These are phyloP conservation scores for Aspergillus luchuensis DNA, from an alignment of 2,329 filamentous ascomycete genomes.

Conservation along the genomic window DNA sequence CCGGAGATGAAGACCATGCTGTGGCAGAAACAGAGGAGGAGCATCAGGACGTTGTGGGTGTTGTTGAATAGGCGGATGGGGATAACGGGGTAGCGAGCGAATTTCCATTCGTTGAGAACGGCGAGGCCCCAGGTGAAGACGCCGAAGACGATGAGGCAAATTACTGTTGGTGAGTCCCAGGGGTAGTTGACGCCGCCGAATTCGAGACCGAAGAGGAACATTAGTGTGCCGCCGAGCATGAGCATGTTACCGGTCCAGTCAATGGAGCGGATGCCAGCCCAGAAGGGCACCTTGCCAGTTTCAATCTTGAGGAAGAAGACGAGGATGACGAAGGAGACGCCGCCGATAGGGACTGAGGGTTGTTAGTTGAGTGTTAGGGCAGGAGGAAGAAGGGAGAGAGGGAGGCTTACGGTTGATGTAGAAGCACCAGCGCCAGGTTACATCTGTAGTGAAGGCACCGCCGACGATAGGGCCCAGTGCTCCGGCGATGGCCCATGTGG, in stretches of 20 bases:
- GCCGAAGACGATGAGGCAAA: conserved; percentile 78
- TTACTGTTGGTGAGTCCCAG: conserved; percentile 73
- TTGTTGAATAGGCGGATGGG: conserved; percentile 70
- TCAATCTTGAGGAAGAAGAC: conserved; percentile 63
- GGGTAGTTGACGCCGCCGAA: conserved; percentile 76
- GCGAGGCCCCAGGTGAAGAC: conserved; percentile 65
- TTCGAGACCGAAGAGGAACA: conserved; percentile 83
- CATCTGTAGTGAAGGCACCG: conserved; percentile 61
- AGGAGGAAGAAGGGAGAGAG: too few relatives aligned
- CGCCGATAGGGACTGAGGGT: conserved; percentile 58
- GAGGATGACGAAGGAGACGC: conserved; percentile 59
- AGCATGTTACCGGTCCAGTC: conserved; percentile 65
- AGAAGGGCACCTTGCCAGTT: conserved; percentile 60
- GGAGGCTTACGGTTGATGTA: conserved; percentile 56
- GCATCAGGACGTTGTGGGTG: conserved; percentile 65
- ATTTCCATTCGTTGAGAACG: conserved; percentile 69
- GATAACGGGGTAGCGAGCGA: conserved; percentile 77
- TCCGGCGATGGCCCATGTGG: conserved; percentile 63
- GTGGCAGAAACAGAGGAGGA: conserved; percentile 70
- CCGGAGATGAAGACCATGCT: conserved; percentile 75
- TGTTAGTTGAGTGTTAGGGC: conserved; percentile 7
- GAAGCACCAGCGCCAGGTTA: conserved; percentile 64
- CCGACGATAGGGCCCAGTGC: conserved; percentile 64
- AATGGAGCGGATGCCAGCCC: conserved; percentile 60
- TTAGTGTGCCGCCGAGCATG: conserved; percentile 76